A percentile compares a stretch with the other conserved stretches of the same genome.
Conservation (phyloP, 2,329 filamentous ascomycete genomes). For the Sporothrix pseudoabietina region DNA sequence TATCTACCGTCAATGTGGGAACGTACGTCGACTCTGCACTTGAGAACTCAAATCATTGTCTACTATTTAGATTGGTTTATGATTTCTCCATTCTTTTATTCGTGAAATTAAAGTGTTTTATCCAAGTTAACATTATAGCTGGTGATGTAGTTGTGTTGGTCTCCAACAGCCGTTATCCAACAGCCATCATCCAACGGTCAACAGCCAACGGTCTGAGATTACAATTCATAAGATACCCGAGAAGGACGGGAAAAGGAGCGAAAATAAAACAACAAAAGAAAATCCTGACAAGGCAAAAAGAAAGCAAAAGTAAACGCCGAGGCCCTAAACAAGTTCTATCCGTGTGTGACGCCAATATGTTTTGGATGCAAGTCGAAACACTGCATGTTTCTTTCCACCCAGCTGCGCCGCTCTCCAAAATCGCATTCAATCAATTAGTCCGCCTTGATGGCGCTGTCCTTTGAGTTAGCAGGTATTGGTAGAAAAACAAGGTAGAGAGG, state of each 20-base stretch:
- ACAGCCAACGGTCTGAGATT: not conserved
- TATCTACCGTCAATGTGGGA: not conserved
- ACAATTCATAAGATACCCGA: not conserved
- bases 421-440: constrained; percentile 43
- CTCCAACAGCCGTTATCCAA: not conserved
- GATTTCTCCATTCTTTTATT: not conserved
- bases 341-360: constrained; percentile 29
- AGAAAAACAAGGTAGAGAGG: not conserved
- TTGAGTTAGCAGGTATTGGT: not conserved
- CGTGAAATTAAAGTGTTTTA: not conserved
- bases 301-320: constrained; percentile 24
- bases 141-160: not conserved
- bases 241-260: not conserved
- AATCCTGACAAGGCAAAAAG: not conserved
- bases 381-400: not conserved
- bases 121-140: not conserved
- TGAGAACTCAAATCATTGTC: not conserved
- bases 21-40: no score
- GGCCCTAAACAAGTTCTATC: constrained; percentile 23
- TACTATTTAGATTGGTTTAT: not conserved
- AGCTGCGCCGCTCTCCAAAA: not conserved
- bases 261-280: not conserved
- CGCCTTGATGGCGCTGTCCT: constrained; percentile 53
- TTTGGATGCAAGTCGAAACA: constrained; percentile 20
- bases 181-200: not conserved